A percentile compares a stretch with the other conserved stretches of the same genome.
phyloP scores from a whole-genome alignment of 2,329 filamentous ascomycete species.

The Xenoacremonium recifei region DNA sequence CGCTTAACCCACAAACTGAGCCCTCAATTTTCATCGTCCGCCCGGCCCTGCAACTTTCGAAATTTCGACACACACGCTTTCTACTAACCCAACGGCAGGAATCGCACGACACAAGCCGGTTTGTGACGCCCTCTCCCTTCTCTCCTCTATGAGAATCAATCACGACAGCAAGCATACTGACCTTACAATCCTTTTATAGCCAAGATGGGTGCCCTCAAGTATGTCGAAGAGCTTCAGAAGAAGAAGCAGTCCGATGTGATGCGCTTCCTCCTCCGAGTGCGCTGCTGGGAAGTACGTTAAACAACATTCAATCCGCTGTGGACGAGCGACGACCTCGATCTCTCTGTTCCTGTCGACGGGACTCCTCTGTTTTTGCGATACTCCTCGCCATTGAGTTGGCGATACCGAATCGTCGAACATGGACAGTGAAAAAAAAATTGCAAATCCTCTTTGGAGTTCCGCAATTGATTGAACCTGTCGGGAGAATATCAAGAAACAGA shows the following conservation, averaged over 20 bases:
- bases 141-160: too few species aligned
- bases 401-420: conserved; percentile 4
- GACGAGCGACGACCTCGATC: too few species aligned
- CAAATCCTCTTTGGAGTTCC: conserved; percentile 10
- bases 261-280: conserved; percentile 98
- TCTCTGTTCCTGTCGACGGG: conserved; percentile 18
- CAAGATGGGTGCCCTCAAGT: conserved; percentile 99
- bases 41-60: conserved; percentile 26
- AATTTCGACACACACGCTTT: conserved; percentile 32
- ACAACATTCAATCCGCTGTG: conserved; percentile 35
- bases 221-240: conserved; percentile 99
- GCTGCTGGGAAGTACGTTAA: conserved; percentile 98
- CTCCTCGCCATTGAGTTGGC: conserved; percentile 8
- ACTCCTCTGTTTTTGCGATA: too few species aligned
- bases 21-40: conserved; percentile 35
- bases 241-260: conserved; percentile 99
- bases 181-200: conserved; percentile 37
- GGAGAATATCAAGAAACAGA: conserved; percentile 7
- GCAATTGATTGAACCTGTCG: conserved; percentile 8
- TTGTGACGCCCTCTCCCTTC: conserved; percentile 23
- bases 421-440: conserved; percentile 11
- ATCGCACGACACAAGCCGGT: conserved; percentile 36
- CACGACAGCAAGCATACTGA: too few species aligned
- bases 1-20: conserved; percentile 39
- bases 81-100: conserved; percentile 39